Percentiles rank a stretch among this genome's conserved stretches.
phyloP scores from a whole-genome alignment of 1,284 basidiomycete genomes.

The Papiliotrema fonsecae region DNA sequence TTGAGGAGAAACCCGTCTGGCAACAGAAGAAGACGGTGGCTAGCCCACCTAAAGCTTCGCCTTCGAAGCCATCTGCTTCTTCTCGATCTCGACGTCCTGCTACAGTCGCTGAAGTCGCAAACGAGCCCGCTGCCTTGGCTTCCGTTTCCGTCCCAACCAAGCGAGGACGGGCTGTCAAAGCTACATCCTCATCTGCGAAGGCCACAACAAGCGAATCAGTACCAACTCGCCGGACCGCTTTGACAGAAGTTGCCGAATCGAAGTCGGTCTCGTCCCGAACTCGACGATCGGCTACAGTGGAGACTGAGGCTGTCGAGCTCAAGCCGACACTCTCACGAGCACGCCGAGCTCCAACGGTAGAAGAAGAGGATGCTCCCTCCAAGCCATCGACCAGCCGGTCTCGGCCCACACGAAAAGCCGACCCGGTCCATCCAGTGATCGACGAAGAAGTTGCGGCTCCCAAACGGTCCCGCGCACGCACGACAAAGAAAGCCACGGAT shows the following conservation, averaged over 20 bases:
- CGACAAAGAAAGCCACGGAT: not conserved
- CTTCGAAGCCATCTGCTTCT: not conserved
- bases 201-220: no score
- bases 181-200: no score
- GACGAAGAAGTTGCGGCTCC: not conserved
- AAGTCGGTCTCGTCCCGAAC: constrained; percentile 1
- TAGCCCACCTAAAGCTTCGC: not conserved
- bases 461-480: not conserved
- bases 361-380: not conserved
- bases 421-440: not conserved
- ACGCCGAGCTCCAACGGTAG: not conserved
- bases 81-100: not conserved
- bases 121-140: not conserved
- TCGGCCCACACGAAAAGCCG: not conserved
- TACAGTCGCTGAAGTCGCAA: not conserved
- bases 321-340: not conserved
- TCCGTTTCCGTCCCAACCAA: not conserved
- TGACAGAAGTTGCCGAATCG: not conserved
- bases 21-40: not conserved
- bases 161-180: not conserved
- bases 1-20: not conserved
- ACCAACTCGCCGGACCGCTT: not conserved
- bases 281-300: not conserved
- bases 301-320: not conserved
- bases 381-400: not conserved